Conservation (phyloP, 176 grass and related monocot genomes). For the sorghum (Sorghum bicolor) region DNA sequence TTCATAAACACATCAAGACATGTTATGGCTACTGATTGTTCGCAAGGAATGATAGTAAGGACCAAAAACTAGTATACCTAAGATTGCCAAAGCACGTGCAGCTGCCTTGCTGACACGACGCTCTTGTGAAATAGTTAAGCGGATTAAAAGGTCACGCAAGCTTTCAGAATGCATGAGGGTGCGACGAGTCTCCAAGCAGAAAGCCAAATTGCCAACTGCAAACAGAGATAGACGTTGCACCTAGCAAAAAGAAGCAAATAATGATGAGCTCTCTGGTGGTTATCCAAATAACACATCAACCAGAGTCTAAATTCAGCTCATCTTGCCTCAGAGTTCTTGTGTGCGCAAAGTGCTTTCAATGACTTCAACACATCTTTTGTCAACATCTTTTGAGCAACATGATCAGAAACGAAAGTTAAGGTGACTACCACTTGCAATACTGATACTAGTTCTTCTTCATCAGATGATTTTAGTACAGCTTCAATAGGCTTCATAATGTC, state of each 20-base stretch:
- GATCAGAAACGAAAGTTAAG: constrained; percentile 96
- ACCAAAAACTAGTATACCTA: constrained; percentile 51
- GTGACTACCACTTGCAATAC: constrained; percentile 86
- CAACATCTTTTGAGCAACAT: constrained; percentile 94
- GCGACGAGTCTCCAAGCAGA: constrained; percentile 92
- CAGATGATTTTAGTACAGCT: constrained; percentile 78
- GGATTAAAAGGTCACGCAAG: constrained; percentile 79
- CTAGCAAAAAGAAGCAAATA: constrained; percentile 61
- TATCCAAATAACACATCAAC: constrained; percentile 37
- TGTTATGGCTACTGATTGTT: constrained; percentile 18
- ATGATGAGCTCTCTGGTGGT: constrained; percentile 22
- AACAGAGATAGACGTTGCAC: constrained; percentile 92
- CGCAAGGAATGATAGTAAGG: not conserved
- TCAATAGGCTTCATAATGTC: constrained; percentile 98
- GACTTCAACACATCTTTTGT: constrained; percentile 89
- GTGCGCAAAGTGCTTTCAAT: constrained; percentile 86
- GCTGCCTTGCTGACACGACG: constrained; percentile 71
- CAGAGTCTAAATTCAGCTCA: constrained; percentile 35
- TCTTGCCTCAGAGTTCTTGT: constrained; percentile 91
- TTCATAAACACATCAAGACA: constrained; percentile 19
- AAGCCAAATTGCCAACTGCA: constrained; percentile 96
- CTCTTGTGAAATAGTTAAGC: constrained; percentile 69
- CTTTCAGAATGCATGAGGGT: constrained; percentile 86
- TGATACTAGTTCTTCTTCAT: constrained; percentile 88
- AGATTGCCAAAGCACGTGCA: constrained; percentile 90